Conservation (phyloP, 1,139 yeast species). For the Geotrichum reessii region DNA sequence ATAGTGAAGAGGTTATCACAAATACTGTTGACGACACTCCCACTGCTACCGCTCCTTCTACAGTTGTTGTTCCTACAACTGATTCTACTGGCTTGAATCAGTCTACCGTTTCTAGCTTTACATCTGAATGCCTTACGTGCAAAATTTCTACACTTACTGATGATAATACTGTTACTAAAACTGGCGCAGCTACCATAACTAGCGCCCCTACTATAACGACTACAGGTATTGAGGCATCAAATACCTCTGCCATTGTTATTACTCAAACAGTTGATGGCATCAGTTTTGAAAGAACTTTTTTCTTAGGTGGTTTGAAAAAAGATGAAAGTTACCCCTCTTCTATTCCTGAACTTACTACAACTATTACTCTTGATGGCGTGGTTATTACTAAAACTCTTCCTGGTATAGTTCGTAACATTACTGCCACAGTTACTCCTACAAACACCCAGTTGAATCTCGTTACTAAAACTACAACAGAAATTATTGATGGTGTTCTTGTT, state of each 20-base stretch:
- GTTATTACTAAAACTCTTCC: constrained; percentile 9
- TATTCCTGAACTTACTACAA: not conserved
- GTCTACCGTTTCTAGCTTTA: not conserved
- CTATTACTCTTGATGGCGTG: constrained; percentile 9
- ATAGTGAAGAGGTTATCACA: not conserved
- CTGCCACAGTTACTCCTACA: constrained; percentile 16
- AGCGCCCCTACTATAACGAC: not conserved
- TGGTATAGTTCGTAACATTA: not conserved
- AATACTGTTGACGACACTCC: not conserved
- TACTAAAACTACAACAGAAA: constrained; percentile 11
- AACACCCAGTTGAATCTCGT: constrained; percentile 4
- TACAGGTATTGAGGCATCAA: not conserved
- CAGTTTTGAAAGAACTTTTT: not conserved
- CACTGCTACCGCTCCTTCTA: not conserved
- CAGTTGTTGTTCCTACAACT: not conserved
- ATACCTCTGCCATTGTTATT: not conserved
- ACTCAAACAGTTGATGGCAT: not conserved
- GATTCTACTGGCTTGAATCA: not conserved
- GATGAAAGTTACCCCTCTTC: not conserved
- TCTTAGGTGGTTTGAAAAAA: not conserved
- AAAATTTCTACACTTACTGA: not conserved
- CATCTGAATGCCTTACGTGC: not conserved
- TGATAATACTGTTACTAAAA: not conserved
- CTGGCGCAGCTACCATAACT: not conserved
- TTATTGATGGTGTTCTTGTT: not conserved